Base-by-base conservation (phyloP, 1,284 basidiomycete genomes). In the Fomes fomentarius region DNA sequence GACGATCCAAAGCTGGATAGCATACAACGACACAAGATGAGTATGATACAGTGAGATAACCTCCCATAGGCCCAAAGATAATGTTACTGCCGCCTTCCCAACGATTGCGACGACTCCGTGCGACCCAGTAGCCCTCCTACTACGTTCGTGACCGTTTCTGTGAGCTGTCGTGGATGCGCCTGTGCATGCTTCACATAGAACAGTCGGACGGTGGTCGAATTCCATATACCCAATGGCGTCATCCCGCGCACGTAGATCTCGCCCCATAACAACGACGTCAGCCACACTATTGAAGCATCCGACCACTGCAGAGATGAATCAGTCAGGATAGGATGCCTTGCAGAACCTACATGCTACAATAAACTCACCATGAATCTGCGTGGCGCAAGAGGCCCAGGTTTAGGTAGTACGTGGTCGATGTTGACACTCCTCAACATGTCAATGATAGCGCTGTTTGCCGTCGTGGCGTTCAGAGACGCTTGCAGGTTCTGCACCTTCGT, bases 171-270 rank as follows among this genome's bases (percentile, higher is more conserved):
- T 51, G 80, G 78, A 55, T 89, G 84, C 37, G 71, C 70, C 57
- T 84, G 84, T 6, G 90, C 82, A 64, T 94, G 93, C 69, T 94
- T 94, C 54, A 96, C 90, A 49, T 92, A 85, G 75, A 96, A 96
- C 45, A 96, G 72, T 24, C 91, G 84, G 17, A 96, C 91, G 40
- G 85, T 88, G 10, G 94, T 95, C 39, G 85, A 84, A 62, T 90
- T 91, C 93, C 93, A 96, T 34, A 94, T 84, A 7, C 91, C 92
- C 28, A 94, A 74, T 4, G 88, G 87, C 1, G 86, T 84, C 81
- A 94, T 87, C 8, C 87, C 88, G 35, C 87, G 86, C n/a, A 97
- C 89, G 67, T 95, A 97, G 21, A 95, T 84, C 67, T 95, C 93
- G 39, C 94, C 94, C 93, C 94, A 97, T 31, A 95, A 85, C 47